A percentile compares a stretch with the other conserved stretches of the same genome.
These are phyloP conservation scores for Nicotiana rustica DNA, from an alignment of 305 asterid genomes.

Conservation along the genomic window DNA sequence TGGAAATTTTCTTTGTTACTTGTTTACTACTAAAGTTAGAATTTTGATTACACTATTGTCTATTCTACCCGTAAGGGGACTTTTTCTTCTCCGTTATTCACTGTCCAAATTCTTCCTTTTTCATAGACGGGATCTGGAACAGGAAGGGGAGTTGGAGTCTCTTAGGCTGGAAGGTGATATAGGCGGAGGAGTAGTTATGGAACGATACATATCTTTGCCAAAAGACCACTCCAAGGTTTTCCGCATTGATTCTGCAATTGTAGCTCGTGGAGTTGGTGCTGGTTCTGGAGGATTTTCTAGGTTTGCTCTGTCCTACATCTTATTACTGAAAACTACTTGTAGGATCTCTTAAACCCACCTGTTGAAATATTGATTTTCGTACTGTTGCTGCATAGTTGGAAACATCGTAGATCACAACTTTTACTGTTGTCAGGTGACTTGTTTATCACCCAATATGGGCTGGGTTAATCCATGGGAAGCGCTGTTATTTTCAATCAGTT, in stretches of 20 bases:
- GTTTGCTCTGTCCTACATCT: conserved; percentile 44
- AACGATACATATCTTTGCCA: conserved; percentile 65
- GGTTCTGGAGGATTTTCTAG: conserved; percentile 99
- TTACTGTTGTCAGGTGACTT: neutral
- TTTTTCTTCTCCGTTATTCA: neutral
- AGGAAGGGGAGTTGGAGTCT: conserved; percentile 82
- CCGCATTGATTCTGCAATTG: conserved; percentile 73
- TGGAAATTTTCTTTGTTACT: neutral
- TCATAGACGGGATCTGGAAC: conserved; percentile 77
- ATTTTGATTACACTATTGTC: neutral
- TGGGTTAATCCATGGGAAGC: neutral
- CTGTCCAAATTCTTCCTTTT: conserved; percentile 24
- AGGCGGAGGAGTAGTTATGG: conserved; percentile 85
- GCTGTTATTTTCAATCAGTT: neutral
- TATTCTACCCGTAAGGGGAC: neutral
- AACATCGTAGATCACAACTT: neutral
- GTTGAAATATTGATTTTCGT: neutral
- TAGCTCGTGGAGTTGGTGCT: conserved; percentile 87
- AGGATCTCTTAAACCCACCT: conserved; percentile 17
- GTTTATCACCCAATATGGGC: neutral
- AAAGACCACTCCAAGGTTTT: conserved; percentile 63
- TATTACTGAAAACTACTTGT: neutral
- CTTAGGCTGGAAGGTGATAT: conserved; percentile 84
- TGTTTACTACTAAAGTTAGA: neutral
- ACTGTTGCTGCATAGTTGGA: neutral